These are phyloP conservation scores for Phaeosphaeriaceae sp. DNA, from an alignment of 2,329 filamentous ascomycete genomes.

Conservation along the genomic window DNA sequence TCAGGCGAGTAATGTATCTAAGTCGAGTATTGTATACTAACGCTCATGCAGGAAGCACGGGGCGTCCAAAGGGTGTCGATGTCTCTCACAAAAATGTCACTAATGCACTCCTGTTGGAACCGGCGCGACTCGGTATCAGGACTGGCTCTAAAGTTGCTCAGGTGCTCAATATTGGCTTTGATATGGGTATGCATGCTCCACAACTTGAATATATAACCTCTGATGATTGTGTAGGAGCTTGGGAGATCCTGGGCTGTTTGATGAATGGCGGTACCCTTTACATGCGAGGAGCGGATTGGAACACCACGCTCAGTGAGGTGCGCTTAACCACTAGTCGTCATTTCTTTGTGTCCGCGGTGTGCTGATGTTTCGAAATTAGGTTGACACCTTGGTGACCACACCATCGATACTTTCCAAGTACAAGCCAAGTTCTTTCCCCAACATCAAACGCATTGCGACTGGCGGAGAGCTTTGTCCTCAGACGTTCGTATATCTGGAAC, in stretches of 20 bases:
- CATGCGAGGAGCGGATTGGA: constrained; percentile 60
- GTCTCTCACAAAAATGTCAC: constrained; percentile 63
- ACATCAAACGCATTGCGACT: constrained; percentile 61
- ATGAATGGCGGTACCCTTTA: constrained; percentile 66
- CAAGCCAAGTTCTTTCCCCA: constrained; percentile 55
- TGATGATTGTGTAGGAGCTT: constrained; percentile 56
- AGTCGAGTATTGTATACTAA: neutral
- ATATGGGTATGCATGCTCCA: constrained; percentile 60
- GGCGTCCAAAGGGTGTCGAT: constrained; percentile 66
- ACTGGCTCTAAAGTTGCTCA: constrained; percentile 62
- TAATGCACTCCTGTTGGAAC: constrained; percentile 60
- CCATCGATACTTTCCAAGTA: constrained; percentile 63
- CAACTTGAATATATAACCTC: neutral
- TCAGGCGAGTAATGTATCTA: constrained; percentile 43
- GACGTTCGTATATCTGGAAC: constrained; percentile 41
- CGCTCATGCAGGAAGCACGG: constrained; percentile 54
- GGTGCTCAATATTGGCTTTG: constrained; percentile 65
- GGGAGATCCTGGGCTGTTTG: constrained; percentile 65
- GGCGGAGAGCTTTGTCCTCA: constrained; percentile 63
- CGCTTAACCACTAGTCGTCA: neutral
- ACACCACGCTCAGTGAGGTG: constrained; percentile 56
- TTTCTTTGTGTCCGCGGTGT: neutral
- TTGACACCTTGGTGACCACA: constrained; percentile 63
- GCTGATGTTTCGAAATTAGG: constrained; percentile 33
- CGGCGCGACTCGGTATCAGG: constrained; percentile 59